Conservation (phyloP, 148 eudicot genomes). For the Selenicereus undatus region DNA sequence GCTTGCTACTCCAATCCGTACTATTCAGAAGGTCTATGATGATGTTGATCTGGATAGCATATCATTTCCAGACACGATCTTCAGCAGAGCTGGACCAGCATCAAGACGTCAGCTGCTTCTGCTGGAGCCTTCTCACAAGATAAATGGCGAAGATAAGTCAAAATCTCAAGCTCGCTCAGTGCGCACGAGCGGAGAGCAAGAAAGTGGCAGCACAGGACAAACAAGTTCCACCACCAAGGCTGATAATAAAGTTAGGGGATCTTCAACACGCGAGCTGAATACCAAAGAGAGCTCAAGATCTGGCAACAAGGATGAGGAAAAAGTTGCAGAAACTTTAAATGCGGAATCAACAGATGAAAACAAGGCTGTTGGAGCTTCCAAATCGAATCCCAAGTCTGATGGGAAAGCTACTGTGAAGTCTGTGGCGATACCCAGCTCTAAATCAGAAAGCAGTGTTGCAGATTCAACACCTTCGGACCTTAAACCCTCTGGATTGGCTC, state of each 20-base stretch:
- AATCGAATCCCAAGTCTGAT: conserved; percentile 28
- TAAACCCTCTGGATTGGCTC: neutral
- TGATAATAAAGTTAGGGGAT: conserved; percentile 36
- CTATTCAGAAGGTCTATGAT: conserved; percentile 58
- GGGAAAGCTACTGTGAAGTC: too few species aligned
- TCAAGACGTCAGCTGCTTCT: conserved; percentile 60
- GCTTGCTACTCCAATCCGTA: conserved; percentile 92
- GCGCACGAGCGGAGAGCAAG: conserved; percentile 47
- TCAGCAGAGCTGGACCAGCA: conserved; percentile 46
- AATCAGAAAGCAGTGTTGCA: too few species aligned
- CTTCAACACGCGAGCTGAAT: conserved; percentile 35
- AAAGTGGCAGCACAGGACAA: conserved; percentile 30
- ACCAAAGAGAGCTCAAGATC: conserved; percentile 25
- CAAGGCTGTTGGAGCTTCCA: conserved; percentile 25
- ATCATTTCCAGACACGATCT: conserved; percentile 59
- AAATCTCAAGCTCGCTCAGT: conserved; percentile 49
- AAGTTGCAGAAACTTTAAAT: conserved; percentile 33
- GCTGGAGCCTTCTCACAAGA: conserved; percentile 67
- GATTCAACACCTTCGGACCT: conserved; percentile 9
- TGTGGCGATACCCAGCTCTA: too few species aligned
- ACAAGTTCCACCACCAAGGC: conserved; percentile 32
- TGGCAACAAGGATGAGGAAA: conserved; percentile 33
- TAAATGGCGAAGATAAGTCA: conserved; percentile 74
- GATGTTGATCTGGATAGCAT: conserved; percentile 66
- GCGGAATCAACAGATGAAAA: conserved; percentile 26